A percentile compares a stretch with the other conserved stretches of the same genome.
Conservation (phyloP, 805 yeast genomes). For the Torulaspora indica region DNA sequence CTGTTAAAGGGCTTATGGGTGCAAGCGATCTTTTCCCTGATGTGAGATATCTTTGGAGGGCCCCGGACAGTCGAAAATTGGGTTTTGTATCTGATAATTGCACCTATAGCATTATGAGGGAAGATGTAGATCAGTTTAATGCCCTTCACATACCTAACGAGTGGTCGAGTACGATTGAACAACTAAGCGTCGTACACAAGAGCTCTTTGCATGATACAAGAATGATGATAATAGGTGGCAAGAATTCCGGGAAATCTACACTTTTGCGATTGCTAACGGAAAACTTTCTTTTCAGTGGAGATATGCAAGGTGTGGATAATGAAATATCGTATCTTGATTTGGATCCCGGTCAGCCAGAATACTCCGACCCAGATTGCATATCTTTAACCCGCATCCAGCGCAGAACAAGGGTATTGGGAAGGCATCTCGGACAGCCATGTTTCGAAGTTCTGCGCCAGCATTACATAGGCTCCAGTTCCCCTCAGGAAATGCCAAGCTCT, state of each 20-base stretch:
- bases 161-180: conserved; percentile 26
- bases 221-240: conserved; percentile 43
- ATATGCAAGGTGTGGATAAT: conserved; percentile 15
- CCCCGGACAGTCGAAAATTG: conserved; percentile 7
- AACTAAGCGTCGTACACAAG: conserved; percentile 22
- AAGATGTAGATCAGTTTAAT: conserved; percentile 10
- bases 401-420: conserved; percentile 20
- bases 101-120: conserved; percentile 17
- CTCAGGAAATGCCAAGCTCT: conserved; percentile 57
- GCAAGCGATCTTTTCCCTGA: conserved; percentile 20
- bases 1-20: conserved; percentile 15
- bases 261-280: conserved; percentile 53
- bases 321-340: conserved; percentile 57
- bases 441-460: conserved; percentile 22
- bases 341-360: conserved; percentile 89
- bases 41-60: conserved; percentile 25
- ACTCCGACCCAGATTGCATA: conserved; percentile 64
- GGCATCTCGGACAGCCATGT: conserved; percentile 24
- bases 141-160: conserved; percentile 19
- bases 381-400: conserved; percentile 43
- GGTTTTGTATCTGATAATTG: conserved; percentile 6
- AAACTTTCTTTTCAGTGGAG: conserved; percentile 33
- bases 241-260: conserved; percentile 81
- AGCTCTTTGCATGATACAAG: conserved; percentile 28
- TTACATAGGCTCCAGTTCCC: conserved; percentile 63